Conservation (phyloP, 2,329 filamentous ascomycete genomes). For the Diaporthe longicolla region DNA sequence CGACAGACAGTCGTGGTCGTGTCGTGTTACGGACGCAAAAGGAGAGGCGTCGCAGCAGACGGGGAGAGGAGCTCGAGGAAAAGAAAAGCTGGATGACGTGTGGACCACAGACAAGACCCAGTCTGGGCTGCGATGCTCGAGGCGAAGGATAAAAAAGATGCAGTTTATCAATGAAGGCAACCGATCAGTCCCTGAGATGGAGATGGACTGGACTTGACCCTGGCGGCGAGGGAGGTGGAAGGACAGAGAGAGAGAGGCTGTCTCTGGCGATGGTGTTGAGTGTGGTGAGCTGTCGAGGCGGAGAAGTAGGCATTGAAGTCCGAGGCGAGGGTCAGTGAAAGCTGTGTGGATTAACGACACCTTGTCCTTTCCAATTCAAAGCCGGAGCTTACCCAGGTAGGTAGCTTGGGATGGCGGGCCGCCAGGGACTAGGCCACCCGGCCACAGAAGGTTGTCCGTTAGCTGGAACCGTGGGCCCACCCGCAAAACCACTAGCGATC, state of each 20-base stretch:
- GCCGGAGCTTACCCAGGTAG: constrained; percentile 14
- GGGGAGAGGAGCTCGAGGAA: constrained; percentile 24
- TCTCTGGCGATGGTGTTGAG: constrained; percentile 16
- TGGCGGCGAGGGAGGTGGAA: constrained; percentile 13
- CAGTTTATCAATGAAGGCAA: constrained; percentile 30
- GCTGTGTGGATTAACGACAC: constrained; percentile 36
- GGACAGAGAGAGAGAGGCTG: constrained; percentile 33
- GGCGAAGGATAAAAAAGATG: constrained; percentile 21
- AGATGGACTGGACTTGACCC: constrained; percentile 6
- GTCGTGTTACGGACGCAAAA: constrained; percentile 12
- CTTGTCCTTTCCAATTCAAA: constrained; percentile 34
- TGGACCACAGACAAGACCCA: constrained; percentile 33
- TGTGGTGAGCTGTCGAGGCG: constrained; percentile 29
- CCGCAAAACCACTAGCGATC: constrained; percentile 31
- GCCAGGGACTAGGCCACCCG: constrained; percentile 12
- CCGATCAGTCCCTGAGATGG: constrained; percentile 6
- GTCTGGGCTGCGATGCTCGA: constrained; percentile 34
- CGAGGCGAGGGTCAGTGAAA: constrained; percentile 18
- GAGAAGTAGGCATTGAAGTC: constrained; percentile 14
- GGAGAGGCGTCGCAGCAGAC: constrained; percentile 25
- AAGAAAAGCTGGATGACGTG: constrained; percentile 22
- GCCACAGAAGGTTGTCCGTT: background rate
- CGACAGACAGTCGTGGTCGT: constrained; percentile 11
- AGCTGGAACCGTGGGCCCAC: constrained; percentile 7
- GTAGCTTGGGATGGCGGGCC: constrained; percentile 29